Evolutionary conservation across 331 rosid genomes (phyloP).

Genomic region (Erythrophleum ivorense): DNA sequence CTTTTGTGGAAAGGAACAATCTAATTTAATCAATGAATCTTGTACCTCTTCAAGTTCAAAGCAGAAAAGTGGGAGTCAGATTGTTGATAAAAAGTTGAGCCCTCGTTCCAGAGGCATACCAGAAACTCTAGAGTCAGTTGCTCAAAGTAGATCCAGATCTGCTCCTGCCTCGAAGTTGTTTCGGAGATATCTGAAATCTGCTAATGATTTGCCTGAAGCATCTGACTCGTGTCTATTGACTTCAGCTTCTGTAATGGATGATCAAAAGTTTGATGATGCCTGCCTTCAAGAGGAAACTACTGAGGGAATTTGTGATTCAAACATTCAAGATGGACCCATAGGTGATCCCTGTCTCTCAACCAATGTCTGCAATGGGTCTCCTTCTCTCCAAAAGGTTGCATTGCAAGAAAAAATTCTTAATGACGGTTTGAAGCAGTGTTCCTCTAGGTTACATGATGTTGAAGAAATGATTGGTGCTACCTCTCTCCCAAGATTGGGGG

Average conservation of each 20-base stretch:
- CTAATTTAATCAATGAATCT: slow-evolving; percentile 57
- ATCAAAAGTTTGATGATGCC: slow-evolving; percentile 31
- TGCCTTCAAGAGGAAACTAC: slow-evolving; percentile 42
- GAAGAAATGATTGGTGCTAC: slow-evolving; percentile 41
- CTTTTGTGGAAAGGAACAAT: slow-evolving; percentile 57
- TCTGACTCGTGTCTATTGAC: slow-evolving; percentile 4
- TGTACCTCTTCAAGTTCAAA: slow-evolving; percentile 40
- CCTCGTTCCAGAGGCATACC: slow-evolving; percentile 34
- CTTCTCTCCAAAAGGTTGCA: slow-evolving; percentile 47
- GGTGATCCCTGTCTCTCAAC: slow-evolving; percentile 38
- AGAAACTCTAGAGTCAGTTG: slow-evolving; percentile 38
- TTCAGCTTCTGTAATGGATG: slow-evolving; percentile 36
- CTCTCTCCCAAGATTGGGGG: slow-evolving; percentile 39
- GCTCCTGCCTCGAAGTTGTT: slow-evolving; percentile 39
- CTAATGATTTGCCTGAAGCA: slow-evolving; percentile 34
- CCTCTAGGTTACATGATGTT: slow-evolving; percentile 37
- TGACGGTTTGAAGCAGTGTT: slow-evolving; percentile 51
- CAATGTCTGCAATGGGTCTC: slow-evolving; percentile 40
- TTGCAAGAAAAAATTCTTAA: slow-evolving; percentile 41
- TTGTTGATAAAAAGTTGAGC: slow-evolving; percentile 51
- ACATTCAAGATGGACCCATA: slow-evolving; percentile 43
- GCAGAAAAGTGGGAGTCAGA: slow-evolving; percentile 48
- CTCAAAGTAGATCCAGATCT: slow-evolving; percentile 43
- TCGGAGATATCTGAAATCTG: slow-evolving; percentile 10
- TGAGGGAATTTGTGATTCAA: slow-evolving; percentile 43